Conservation (phyloP, 1,284 basidiomycete species). For the Papiliotrema nemorosa region DNA sequence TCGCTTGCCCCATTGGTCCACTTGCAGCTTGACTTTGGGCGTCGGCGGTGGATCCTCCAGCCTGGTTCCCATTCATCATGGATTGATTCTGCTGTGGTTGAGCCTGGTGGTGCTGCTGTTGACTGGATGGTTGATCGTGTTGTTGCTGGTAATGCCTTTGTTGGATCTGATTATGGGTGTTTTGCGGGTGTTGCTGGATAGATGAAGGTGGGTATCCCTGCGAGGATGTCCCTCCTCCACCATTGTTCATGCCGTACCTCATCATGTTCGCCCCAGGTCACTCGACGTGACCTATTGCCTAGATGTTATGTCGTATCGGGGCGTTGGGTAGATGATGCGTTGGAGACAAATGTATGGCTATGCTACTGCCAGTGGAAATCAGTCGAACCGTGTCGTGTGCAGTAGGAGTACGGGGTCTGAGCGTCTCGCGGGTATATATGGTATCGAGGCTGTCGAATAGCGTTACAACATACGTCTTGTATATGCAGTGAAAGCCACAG, state of each 20-base stretch:
- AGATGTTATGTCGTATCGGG: too few species aligned
- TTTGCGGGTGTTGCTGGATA: slow-evolving; percentile 3
- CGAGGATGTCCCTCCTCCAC: too few species aligned
- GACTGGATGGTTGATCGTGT: slow-evolving; percentile 10
- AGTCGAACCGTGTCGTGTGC: not conserved
- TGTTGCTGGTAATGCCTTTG: slow-evolving; percentile 15
- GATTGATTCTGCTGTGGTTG: slow-evolving; percentile 19
- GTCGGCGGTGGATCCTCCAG: slow-evolving; percentile 16
- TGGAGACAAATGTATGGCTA: not conserved
- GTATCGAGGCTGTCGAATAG: too few species aligned
- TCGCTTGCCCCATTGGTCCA: slow-evolving; percentile 60
- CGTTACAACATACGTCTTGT: too few species aligned
- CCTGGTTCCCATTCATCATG: not conserved
- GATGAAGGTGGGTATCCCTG: slow-evolving; percentile 3
- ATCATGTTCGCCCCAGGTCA: too few species aligned
- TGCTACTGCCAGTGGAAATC: not conserved
- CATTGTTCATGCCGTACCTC: too few species aligned
- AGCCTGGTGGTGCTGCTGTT: slow-evolving; percentile 15
- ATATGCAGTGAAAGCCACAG: too few species aligned
- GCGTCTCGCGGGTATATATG: too few species aligned
- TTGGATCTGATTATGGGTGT: too few species aligned
- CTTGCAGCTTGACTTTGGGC: slow-evolving; percentile 27
- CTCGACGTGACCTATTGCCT: too few species aligned
- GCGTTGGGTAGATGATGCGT: not conserved
- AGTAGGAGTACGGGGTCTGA: not conserved